phyloP scores from a whole-genome alignment of 768 basidiomycete species.

The Agrocybe pediades region DNA sequence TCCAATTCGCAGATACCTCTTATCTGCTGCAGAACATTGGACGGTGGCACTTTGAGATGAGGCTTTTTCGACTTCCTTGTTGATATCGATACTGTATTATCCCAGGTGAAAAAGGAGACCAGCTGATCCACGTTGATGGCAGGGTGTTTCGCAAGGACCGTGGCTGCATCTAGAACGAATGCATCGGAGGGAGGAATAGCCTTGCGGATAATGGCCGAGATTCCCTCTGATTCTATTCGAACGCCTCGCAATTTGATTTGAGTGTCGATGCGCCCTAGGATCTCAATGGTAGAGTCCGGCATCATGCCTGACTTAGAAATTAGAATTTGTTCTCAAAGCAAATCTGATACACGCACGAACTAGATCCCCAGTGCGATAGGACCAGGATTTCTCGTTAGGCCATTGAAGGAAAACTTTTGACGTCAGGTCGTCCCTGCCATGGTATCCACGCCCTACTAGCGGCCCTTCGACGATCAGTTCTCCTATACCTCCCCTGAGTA shows the following conservation, averaged over 20 bases:
- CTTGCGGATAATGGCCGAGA: constrained; percentile 44
- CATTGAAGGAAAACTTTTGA: constrained; percentile 47
- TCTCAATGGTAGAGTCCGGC: constrained; percentile 48
- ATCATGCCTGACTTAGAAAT: constrained; percentile 40
- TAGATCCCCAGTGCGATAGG: constrained; percentile 53
- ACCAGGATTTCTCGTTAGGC: constrained; percentile 39
- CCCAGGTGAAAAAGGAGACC: constrained; percentile 48
- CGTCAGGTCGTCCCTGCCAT: constrained; percentile 44
- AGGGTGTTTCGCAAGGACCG: constrained; percentile 45
- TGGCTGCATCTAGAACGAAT: constrained; percentile 37
- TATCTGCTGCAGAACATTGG: constrained; percentile 31
- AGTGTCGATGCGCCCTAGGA: constrained; percentile 51
- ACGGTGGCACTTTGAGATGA: constrained; percentile 20
- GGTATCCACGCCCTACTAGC: constrained; percentile 51
- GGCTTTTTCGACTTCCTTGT: constrained; percentile 33
- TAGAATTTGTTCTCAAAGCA: background rate
- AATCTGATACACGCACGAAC: constrained; percentile 30
- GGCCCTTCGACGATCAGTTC: constrained; percentile 54
- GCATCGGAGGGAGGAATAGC: constrained; percentile 23
- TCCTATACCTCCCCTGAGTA: constrained; percentile 45
- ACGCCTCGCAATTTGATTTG: constrained; percentile 56
- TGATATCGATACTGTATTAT: constrained; percentile 33
- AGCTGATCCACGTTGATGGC: constrained; percentile 45
- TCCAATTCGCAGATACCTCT: constrained; percentile 38
- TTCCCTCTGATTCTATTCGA: constrained; percentile 54